Conservation (phyloP, 805 yeast genomes). For the Metschnikowia baotianmanensis region DNA sequence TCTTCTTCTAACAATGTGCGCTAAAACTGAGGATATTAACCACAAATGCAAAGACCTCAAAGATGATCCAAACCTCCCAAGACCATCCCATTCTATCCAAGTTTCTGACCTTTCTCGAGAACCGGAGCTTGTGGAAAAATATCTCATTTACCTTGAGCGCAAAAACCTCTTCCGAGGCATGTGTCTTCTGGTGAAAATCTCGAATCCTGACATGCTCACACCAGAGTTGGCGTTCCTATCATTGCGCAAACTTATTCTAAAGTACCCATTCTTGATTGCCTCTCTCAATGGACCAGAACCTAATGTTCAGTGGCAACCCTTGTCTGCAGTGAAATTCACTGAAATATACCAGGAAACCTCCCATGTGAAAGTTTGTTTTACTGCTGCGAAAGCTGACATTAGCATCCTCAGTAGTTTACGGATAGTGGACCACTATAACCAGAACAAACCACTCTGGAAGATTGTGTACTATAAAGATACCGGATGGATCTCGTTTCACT, state of each 20-base stretch:
- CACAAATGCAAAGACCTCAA: too few relatives aligned
- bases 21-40: too few relatives aligned
- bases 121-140: slow-evolving; percentile 9
- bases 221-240: slow-evolving; percentile 4
- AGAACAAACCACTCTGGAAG: slow-evolving; percentile 7
- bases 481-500: slow-evolving; percentile 10
- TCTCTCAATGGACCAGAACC: slow-evolving; percentile 11
- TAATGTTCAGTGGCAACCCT: slow-evolving; percentile 8
- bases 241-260: slow-evolving; percentile 10
- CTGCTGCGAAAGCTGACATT: neutral
- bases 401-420: neutral
- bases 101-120: slow-evolving; percentile 9
- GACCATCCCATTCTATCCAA: neutral
- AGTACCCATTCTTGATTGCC: slow-evolving; percentile 11
- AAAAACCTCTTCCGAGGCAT: slow-evolving; percentile 7
- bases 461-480: slow-evolving; percentile 6
- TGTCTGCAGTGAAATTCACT: slow-evolving; percentile 3
- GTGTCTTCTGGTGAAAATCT: slow-evolving; percentile 8
- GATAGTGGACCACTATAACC: slow-evolving; percentile 2
- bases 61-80: neutral
- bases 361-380: neutral
- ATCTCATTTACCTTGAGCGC: slow-evolving; percentile 9
- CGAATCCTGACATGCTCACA: neutral
- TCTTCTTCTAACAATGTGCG: too few relatives aligned
- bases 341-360: slow-evolving; percentile 7